Evolutionary conservation across 257 asterid genomes (phyloP), one percentile per base, ranked within the genome.

Genomic region (Solanum sejunctum): DNA sequence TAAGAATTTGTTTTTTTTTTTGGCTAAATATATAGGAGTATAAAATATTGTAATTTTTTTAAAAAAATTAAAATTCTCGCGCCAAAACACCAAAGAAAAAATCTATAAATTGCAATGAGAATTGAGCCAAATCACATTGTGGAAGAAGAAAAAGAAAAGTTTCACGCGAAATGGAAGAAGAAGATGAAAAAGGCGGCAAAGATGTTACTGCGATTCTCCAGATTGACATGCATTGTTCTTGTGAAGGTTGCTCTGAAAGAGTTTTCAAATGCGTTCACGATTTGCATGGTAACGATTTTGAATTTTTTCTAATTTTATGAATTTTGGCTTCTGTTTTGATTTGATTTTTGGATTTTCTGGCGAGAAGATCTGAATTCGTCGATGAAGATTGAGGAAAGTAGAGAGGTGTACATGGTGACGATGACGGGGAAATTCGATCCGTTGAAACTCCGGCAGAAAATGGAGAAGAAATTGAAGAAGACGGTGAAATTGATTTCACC

Each of bases 351-450:
- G 21, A 73, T 7, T 47, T 73, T 47, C 3, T 45, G 56, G 12
- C 5, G 41, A 73, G 2, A 45, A 47, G 81, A 47, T 51, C n/a
- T 73, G 81, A 73, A 45, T 73, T 73, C 12, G 39, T 7, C n/a
- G 36, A 20, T 73, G 39, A 73, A 21, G 81, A 47, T 73, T 1
- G 58, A 73, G n/a, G 41, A 12, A 47, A 21, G 92, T 52, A 89
- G 86, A 12, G 90, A 84, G 47, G 89, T 88, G 1, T 89, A 87
- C 81, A 92, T 86, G 92, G 87, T 93, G n/a, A 90, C 93, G 70
- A 94, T 93, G 86, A 71, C 85, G 9, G 95, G 96, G 4, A 91
- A 92, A 79, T 89, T 92, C 12, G 93, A 94, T 87, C 94, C 97
- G 89, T 86, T 26, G 84, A 90, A 91, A 87, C 93, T 95, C 84